Percentiles rank a stretch among this genome's conserved stretches.
These are phyloP conservation scores for Corrigiola litoralis DNA, from an alignment of 179 eudicot species.

Conservation along the genomic window DNA sequence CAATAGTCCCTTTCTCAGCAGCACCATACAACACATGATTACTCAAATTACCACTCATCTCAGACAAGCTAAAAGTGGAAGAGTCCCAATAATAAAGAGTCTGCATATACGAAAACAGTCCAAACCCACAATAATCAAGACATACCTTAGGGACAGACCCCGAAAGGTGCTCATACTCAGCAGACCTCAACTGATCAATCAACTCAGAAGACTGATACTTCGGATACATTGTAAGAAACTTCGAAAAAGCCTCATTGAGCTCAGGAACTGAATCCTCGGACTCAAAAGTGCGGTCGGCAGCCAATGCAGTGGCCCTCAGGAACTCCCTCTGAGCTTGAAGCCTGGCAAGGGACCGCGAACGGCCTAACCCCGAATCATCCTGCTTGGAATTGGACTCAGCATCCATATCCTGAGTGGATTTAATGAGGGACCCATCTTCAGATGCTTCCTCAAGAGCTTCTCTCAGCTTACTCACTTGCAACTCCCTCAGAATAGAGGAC, in stretches of 20 bases:
- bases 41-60: slow-evolving; percentile 90
- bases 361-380: slow-evolving; percentile 70
- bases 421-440: slow-evolving; percentile 86
- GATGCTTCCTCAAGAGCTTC: slow-evolving; percentile 99
- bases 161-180: slow-evolving; percentile 74
- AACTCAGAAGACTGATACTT: slow-evolving; percentile 81
- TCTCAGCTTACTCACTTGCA: slow-evolving; percentile 79
- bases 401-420: slow-evolving; percentile 57
- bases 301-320: slow-evolving; percentile 87
- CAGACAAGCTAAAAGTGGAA: slow-evolving; percentile 87
- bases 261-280: slow-evolving; percentile 73
- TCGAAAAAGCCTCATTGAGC: slow-evolving; percentile 63
- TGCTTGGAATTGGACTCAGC: slow-evolving; percentile 42
- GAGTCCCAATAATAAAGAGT: slow-evolving; percentile 88
- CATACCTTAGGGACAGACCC: slow-evolving; percentile 78
- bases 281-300: slow-evolving; percentile 75
- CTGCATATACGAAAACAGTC: slow-evolving; percentile 89
- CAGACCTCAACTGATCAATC: slow-evolving; percentile 83
- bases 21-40: slow-evolving; percentile 96
- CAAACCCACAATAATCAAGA: slow-evolving; percentile 96
- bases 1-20: slow-evolving; percentile 87
- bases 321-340: slow-evolving; percentile 74
- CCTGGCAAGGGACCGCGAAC: slow-evolving; percentile 85
- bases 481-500: slow-evolving; percentile 57
- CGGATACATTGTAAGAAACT: slow-evolving; percentile 92